phyloP scores from a whole-genome alignment of 805 yeast species.

The Candida ficus region DNA sequence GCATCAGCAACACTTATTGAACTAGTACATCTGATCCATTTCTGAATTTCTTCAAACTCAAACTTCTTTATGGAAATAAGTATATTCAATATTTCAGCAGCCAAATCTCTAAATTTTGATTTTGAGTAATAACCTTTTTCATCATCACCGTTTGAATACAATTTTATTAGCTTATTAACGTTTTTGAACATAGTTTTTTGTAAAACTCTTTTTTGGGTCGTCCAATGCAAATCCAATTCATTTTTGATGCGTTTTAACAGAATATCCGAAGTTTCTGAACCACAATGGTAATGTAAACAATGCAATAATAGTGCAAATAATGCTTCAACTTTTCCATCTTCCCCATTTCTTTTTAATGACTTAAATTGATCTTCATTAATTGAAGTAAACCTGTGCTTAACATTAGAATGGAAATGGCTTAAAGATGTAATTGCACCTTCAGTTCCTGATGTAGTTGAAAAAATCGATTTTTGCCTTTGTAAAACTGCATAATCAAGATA shows the following conservation, averaged over 20 bases:
- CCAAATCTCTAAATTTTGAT: too few relatives aligned
- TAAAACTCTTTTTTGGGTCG: too few relatives aligned
- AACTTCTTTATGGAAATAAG: too few relatives aligned
- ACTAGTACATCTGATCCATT: conserved; percentile 24
- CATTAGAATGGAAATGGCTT: neutral
- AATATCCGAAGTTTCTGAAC: neutral
- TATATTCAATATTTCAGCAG: too few relatives aligned
- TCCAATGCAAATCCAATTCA: too few relatives aligned
- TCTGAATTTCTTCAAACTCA: conserved; percentile 9
- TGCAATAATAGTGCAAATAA: conserved; percentile 15
- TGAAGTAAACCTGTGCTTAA: neutral
- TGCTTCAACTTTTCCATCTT: conserved; percentile 8
- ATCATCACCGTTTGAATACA: conserved; percentile 5
- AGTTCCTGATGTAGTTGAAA: neutral
- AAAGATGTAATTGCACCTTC: neutral
- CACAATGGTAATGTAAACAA: conserved; percentile 11
- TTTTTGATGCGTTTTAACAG: too few relatives aligned
- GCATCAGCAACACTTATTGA: conserved; percentile 30
- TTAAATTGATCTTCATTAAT: too few relatives aligned
- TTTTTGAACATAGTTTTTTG: too few relatives aligned
- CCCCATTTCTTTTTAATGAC: neutral
- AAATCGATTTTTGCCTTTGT: conserved; percentile 2
- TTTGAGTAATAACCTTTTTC: neutral
- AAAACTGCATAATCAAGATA: conserved; percentile 5
- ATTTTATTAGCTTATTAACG: neutral